These are phyloP conservation scores for Alliaria petiolata DNA, from an alignment of 345 rosid genomes.

Conservation along the genomic window DNA sequence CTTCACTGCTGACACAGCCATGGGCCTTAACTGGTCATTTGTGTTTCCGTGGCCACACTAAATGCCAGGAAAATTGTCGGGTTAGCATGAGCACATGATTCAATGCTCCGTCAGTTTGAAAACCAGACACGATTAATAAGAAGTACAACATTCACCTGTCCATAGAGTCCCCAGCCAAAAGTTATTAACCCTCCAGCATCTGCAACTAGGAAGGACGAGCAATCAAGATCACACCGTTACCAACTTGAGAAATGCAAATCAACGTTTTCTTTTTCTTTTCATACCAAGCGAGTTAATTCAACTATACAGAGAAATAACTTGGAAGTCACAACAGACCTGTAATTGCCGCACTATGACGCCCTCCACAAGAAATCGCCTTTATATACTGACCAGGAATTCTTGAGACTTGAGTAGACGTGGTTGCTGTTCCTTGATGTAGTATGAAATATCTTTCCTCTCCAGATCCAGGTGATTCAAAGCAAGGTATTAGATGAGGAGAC, in stretches of 20 bases:
- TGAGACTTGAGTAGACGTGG: constrained; percentile 32
- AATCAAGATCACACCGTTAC: constrained; percentile 3
- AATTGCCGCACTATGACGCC: constrained; percentile 76
- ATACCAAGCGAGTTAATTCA: background rate
- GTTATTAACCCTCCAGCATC: constrained; percentile 70
- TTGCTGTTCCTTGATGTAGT: constrained; percentile 42
- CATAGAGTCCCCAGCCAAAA: constrained; percentile 93
- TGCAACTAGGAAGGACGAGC: constrained; percentile 33
- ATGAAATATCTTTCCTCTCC: constrained; percentile 45
- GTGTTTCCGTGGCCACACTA: constrained; percentile 88
- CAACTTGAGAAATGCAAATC: background rate
- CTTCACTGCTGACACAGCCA: constrained; percentile 49
- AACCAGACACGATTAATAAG: background rate
- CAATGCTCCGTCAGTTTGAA: background rate
- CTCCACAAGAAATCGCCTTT: constrained; percentile 78
- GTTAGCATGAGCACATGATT: background rate
- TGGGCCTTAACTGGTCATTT: constrained; percentile 66
- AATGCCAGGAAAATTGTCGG: background rate
- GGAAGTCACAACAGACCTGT: constrained; percentile 61
- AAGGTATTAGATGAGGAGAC: constrained; percentile 76
- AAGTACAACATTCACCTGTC: constrained; percentile 49
- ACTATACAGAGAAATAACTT: background rate
- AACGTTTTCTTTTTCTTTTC: no score
- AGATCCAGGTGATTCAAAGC: constrained; percentile 44
- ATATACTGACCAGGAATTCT: constrained; percentile 51